A percentile compares a stretch with the other conserved stretches of the same genome.
Conservation (phyloP, 345 rosid genomes). For the Pugionium cornutum region DNA sequence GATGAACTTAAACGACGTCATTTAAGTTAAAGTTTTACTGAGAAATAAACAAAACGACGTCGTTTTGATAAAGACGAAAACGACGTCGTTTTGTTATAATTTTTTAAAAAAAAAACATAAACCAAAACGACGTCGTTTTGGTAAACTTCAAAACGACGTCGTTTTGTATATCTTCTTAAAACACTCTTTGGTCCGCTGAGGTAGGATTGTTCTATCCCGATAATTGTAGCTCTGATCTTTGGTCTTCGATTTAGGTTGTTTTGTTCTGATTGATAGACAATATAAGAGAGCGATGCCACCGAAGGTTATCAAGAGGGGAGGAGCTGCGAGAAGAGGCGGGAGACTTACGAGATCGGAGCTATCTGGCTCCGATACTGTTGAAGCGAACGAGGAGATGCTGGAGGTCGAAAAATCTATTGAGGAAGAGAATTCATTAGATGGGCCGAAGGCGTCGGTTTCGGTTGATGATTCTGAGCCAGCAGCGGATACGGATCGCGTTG, state of each 20-base stretch:
- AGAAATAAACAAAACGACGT: too few species aligned
- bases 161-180: too few species aligned
- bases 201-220: slow-evolving; percentile 25
- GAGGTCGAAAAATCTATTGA: slow-evolving; percentile 29
- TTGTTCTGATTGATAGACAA: neutral
- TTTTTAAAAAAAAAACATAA: too few species aligned
- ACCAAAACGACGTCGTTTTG: too few species aligned
- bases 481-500: slow-evolving; percentile 34
- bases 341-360: slow-evolving; percentile 50
- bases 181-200: slow-evolving; percentile 29
- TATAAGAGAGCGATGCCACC: slow-evolving; percentile 78
- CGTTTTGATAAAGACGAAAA: too few species aligned
- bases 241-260: slow-evolving; percentile 24
- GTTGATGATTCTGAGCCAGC: slow-evolving; percentile 31
- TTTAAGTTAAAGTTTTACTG: too few species aligned
- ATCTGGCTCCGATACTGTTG: slow-evolving; percentile 35
- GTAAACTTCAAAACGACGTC: too few species aligned
- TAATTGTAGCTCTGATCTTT: neutral
- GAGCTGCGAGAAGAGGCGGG: slow-evolving; percentile 56
- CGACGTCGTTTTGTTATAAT: too few species aligned
- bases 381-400: slow-evolving; percentile 36
- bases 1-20: too few species aligned
- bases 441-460: slow-evolving; percentile 20
- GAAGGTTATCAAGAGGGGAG: slow-evolving; percentile 67
- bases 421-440: slow-evolving; percentile 36